A percentile compares a stretch with the other conserved stretches of the same genome.
These are phyloP conservation scores for Gossypium rotundifolium DNA, from an alignment of 345 rosid genomes.

Conservation along the genomic window DNA sequence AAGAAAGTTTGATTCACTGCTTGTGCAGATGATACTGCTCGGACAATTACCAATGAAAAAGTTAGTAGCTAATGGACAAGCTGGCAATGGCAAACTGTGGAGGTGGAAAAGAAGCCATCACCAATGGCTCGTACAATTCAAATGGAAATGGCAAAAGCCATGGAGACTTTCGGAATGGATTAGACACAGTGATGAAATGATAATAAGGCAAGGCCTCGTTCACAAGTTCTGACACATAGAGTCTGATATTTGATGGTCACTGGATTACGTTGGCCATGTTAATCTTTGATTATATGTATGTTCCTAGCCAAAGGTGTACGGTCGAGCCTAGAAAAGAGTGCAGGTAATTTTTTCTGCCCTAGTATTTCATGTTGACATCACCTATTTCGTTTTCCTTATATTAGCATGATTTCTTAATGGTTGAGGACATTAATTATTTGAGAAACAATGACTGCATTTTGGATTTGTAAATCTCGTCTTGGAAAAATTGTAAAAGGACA, in stretches of 20 bases:
- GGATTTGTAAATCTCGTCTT: background rate
- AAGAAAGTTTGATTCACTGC: slow-evolving; percentile 2
- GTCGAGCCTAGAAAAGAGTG: slow-evolving; percentile 21
- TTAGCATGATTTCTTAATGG: background rate
- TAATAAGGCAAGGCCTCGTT: slow-evolving; percentile 65
- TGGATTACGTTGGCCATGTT: slow-evolving; percentile 17
- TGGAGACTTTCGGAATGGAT: slow-evolving; percentile 97
- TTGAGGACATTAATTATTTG: background rate
- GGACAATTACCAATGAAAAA: slow-evolving; percentile 73
- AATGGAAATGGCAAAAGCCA: slow-evolving; percentile 99
- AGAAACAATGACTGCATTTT: background rate
- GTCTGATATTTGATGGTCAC: slow-evolving; percentile 25
- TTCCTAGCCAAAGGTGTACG: slow-evolving; percentile 17
- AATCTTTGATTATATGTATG: slow-evolving; percentile 27
- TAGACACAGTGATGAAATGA: slow-evolving; percentile 77
- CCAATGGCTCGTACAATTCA: slow-evolving; percentile 95
- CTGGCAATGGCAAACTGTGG: slow-evolving; percentile 76
- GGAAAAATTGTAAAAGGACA: background rate
- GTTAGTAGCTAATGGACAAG: slow-evolving; percentile 58
- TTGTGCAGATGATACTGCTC: slow-evolving; percentile 78
- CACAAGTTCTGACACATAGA: slow-evolving; percentile 37
- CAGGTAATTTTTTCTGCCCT: slow-evolving; percentile 34
- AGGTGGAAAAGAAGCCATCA: slow-evolving; percentile 99
- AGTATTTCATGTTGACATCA: background rate
- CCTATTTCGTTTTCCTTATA: background rate